Conservation (phyloP, 768 basidiomycete genomes). For the Phylloporus arenicola region DNA sequence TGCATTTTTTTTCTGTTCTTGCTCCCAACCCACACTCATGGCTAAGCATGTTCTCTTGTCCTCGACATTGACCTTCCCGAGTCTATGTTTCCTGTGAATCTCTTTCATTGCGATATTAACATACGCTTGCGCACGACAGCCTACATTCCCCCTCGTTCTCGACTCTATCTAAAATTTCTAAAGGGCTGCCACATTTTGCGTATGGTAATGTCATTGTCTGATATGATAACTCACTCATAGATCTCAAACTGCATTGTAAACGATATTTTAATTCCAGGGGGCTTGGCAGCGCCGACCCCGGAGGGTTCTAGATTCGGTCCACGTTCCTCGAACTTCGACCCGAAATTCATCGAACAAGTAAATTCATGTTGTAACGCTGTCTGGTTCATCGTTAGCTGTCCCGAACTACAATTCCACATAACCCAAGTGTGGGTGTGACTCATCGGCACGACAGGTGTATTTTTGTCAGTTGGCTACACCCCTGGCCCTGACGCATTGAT, state of each 20-base stretch:
- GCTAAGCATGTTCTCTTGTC: neutral
- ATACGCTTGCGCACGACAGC: conserved; percentile 1
- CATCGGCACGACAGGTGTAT: too few species aligned
- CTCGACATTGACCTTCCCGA: neutral
- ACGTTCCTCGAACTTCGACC: too few species aligned
- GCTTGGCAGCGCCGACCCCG: neutral
- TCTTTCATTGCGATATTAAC: neutral
- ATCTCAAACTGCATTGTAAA: neutral
- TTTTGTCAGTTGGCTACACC: too few species aligned
- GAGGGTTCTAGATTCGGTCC: neutral
- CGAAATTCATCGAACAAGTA: too few species aligned
- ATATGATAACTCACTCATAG: neutral
- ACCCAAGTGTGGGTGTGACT: too few species aligned
- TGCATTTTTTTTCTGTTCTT: neutral
- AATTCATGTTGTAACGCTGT: neutral
- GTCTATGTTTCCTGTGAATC: neutral
- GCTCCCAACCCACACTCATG: neutral
- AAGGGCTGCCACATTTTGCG: neutral
- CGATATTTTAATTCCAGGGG: neutral
- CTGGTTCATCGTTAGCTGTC: too few species aligned
- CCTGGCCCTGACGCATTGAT: too few species aligned
- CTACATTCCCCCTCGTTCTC: conserved; percentile 1
- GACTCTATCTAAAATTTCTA: neutral
- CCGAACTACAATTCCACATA: too few species aligned
- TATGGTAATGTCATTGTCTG: neutral